Base-by-base conservation (phyloP, 2,329 filamentous ascomycete species). In the Stachybotrys echinatus region DNA sequence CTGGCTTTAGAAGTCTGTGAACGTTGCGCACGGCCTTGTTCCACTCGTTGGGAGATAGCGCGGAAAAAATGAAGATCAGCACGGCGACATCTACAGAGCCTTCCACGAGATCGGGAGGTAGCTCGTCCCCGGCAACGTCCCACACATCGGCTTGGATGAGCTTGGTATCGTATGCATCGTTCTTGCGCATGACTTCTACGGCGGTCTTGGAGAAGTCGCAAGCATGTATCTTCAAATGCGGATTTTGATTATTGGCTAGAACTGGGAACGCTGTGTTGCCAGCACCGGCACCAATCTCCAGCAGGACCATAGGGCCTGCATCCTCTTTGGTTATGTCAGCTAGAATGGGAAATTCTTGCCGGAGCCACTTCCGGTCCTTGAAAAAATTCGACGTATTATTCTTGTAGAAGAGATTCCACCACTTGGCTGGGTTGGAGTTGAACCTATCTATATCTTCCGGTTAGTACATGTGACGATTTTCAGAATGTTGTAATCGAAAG, bases 381-480 rank as follows among this genome's bases (percentile, higher is more conserved):
- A 99, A 99, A 72, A 99, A 99, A 65, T 97, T 97, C 61, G 86
- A 82, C 19, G 88, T 89, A 71, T 99, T 97, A 73, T 97, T 96
- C 72, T 94, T 92, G 76, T 99, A 99, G 72, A 99, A 99, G 49
- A 88, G 74, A 63, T 99, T 94, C 94, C 94, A 99, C 89, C 91
- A 97, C 69, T 91, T 95, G 54, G 89, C 92, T 1, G 94, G 94
- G 56, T 95, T 83, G 43, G 79, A 75, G 66, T 96, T 97, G 76
- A 96, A 96, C 58, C 90, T 88, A 60, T 74, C 84, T 88, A 61
- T 60, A 52, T 48, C 55, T 42, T 48, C 52, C 49, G 50, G 70
- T 81, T 68, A 79, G 75, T 65, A 54, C 52, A 46, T 50, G 50
- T 53, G 49, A 48, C 52, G 14, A 17, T n/a, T 40, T 44, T 23